These are phyloP conservation scores for Rhipidocladum racemiflorum DNA, from an alignment of 176 grass and related monocot species.

Conservation along the genomic window DNA sequence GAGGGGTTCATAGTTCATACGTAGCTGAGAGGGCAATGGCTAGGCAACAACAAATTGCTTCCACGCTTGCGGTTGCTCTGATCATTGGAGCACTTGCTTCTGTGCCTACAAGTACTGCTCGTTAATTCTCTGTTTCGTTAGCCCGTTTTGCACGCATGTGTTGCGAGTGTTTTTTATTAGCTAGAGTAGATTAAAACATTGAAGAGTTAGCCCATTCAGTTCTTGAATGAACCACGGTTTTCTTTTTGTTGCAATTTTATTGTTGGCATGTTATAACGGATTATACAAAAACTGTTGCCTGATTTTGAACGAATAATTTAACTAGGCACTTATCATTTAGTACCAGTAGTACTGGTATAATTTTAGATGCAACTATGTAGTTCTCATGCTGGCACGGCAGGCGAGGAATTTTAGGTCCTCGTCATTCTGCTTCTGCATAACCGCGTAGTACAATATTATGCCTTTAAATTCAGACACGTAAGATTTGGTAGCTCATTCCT, in stretches of 20 bases:
- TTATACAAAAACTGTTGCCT: not conserved
- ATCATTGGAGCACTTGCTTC: constrained; percentile 38
- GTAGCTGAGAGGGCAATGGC: constrained; percentile 31
- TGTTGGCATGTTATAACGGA: not conserved
- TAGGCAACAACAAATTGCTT: not conserved
- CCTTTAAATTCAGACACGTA: not conserved
- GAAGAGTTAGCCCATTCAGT: not conserved
- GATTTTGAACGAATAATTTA: not conserved
- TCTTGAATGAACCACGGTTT: not conserved
- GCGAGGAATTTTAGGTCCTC: not conserved
- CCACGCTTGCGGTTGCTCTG: constrained; percentile 29
- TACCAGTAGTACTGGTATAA: not conserved
- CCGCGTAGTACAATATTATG: not conserved
- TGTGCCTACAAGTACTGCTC: constrained; percentile 27
- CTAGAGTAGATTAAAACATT: not conserved
- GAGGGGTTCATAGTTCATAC: not conserved
- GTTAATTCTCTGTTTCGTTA: not conserved
- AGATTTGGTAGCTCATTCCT: not conserved
- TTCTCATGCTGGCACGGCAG: not conserved
- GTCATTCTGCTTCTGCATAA: not conserved
- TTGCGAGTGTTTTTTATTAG: not conserved
- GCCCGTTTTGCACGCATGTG: not conserved
- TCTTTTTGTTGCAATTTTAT: not conserved
- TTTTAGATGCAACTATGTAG: not conserved
- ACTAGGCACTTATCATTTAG: not conserved